Percentiles rank a stretch among this genome's conserved stretches.
These are phyloP conservation scores for Warburgia ugandensis DNA, from an alignment of 164 flowering plant species.

Conservation along the genomic window DNA sequence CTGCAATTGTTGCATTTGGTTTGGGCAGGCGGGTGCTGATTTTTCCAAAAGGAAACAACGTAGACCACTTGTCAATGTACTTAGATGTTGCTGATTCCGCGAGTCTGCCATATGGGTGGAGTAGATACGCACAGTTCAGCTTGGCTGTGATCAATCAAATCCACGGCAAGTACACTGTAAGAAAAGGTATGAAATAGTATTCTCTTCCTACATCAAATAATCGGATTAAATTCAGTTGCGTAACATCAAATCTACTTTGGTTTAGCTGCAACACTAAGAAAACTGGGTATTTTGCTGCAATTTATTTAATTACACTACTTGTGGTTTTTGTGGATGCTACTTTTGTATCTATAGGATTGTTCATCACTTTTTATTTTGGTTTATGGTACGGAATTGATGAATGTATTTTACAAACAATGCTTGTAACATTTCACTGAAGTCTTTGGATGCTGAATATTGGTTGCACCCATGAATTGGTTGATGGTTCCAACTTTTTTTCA, in stretches of 20 bases:
- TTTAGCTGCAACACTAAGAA: no score
- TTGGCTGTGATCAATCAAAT: constrained; percentile 67
- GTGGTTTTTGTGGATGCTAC: no score
- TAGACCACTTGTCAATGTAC: constrained; percentile 75
- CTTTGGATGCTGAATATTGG: not conserved
- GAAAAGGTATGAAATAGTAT: constrained; percentile 72
- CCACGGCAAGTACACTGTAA: constrained; percentile 39
- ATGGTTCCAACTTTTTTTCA: constrained; percentile 2
- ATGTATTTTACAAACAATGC: not conserved
- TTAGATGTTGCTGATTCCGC: constrained; percentile 71
- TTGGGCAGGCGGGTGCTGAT: constrained; percentile 62
- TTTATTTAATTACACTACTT: no score
- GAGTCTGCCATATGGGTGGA: constrained; percentile 74
- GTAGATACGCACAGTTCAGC: constrained; percentile 75
- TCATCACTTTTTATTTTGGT: no score
- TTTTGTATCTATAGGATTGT: no score
- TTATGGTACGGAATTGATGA: no score
- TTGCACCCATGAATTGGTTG: constrained; percentile 1
- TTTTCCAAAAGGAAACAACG: constrained; percentile 80
- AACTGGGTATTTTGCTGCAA: no score
- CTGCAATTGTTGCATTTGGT: not conserved
- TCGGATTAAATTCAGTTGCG: no score
- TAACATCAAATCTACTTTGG: no score
- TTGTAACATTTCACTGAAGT: not conserved
- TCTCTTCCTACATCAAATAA: no score